A percentile compares a stretch with the other conserved stretches of the same genome.
Evolutionary conservation across 2,329 filamentous ascomycete species (phyloP).

Genomic region (Nectriaceae sp.): DNA sequence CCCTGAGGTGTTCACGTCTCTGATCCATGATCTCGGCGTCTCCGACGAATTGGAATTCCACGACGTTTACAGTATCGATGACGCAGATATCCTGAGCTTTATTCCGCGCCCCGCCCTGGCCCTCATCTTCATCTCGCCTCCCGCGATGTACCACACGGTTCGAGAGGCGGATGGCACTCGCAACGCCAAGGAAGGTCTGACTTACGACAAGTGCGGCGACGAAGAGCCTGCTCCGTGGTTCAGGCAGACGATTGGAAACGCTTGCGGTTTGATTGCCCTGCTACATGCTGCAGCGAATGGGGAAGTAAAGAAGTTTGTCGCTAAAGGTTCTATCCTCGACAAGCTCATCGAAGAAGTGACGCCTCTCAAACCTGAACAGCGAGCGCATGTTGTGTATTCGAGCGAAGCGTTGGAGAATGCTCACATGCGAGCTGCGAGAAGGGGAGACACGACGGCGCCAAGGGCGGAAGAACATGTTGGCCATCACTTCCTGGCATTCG

Average conservation of each 20-base stretch:
- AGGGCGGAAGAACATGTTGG: conserved; percentile 62
- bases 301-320: conserved; percentile 55
- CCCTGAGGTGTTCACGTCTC: conserved; percentile 74
- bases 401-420: conserved; percentile 70
- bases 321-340: conserved; percentile 55
- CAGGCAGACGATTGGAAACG: conserved; percentile 81
- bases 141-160: conserved; percentile 49
- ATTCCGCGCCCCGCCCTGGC: conserved; percentile 72
- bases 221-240: conserved; percentile 77
- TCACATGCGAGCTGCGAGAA: conserved; percentile 67
- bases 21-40: conserved; percentile 72
- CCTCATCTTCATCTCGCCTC: conserved; percentile 78
- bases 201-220: conserved; percentile 35
- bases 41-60: conserved; percentile 70
- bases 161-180: conserved; percentile 30
- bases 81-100: conserved; percentile 73
- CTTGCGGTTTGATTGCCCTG: conserved; percentile 78
- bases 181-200: conserved; percentile 24
- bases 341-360: conserved; percentile 63
- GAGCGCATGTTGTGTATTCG: conserved; percentile 72
- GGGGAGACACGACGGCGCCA: conserved; percentile 69
- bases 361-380: conserved; percentile 56
- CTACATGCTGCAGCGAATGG: conserved; percentile 76
- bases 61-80: conserved; percentile 81
- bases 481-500: conserved; percentile 81